Base-by-base conservation (phyloP, 306 rosid genomes). In the Heteromeles arbutifolia region DNA sequence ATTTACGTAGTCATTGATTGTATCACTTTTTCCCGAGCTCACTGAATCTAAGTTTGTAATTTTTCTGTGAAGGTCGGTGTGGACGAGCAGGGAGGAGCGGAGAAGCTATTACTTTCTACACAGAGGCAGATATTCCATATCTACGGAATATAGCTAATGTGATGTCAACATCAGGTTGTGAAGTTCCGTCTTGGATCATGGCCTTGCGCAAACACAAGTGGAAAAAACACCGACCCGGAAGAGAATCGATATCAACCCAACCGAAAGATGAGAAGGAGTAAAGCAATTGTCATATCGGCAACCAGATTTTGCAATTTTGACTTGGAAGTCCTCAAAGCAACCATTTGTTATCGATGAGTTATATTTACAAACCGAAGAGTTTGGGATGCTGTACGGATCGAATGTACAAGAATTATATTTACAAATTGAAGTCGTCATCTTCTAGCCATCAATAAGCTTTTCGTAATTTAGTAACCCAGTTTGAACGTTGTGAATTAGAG, bases 11-110 rank as follows among this genome's bases (percentile, higher is more conserved):
- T 31, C 19, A 41, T 3, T 43, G 59, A 43, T 41, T 1, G 21
- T 57, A 18, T 18, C 48, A 25, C 39, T 26, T 34, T n/a, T 73
- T 15, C 39, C 52, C 25, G n/a, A n/a, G n/a, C n/a, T 6, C 53
- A 22, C 67, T 85, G 74, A 74, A 39, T 31, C 77, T 32, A 44
- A 44, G 56, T 39, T 73, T 77, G 56, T 65, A 77, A 44, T 15
- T 58, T 67, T 32, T 87, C 74, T 44, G 57, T 73, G 77, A 79
- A 95, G 99, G 99, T 80, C 99, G 96, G 21, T 85, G 97, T 66
- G 99, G 99, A 66, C 82, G 99, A 89, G 99, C 99, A 11, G 99
- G 97, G 77, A 90, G 97, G 83, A 83, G 78, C 11, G 99, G 99
- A 34, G 92, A 90, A 86, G 98, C 99, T 4, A 86, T 92, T 67